Percentiles rank a stretch among this genome's conserved stretches.
Conservation (phyloP, 2,329 filamentous ascomycete genomes). For the Aspergillus sp. region DNA sequence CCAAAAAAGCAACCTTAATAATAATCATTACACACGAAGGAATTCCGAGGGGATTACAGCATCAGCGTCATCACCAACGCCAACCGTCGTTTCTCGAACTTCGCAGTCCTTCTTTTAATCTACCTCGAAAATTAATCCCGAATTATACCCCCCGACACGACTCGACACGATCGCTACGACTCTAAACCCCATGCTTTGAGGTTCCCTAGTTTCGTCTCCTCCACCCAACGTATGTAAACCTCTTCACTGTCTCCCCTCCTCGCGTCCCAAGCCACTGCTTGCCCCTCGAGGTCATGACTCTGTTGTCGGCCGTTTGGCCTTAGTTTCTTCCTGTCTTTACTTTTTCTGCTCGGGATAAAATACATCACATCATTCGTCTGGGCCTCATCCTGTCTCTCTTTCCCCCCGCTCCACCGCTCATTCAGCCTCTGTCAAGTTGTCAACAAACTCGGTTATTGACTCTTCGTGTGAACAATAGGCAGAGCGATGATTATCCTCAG, state of each 20-base stretch:
- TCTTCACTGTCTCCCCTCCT: constrained; percentile 1
- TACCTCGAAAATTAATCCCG: constrained; percentile 7
- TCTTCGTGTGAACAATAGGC: constrained; percentile 30
- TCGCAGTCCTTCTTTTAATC: constrained; percentile 9
- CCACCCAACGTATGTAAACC: constrained; percentile 24
- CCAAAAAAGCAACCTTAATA: constrained; percentile 13
- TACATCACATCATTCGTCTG: constrained; percentile 6
- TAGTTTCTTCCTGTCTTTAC: background rate
- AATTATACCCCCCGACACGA: constrained; percentile 12
- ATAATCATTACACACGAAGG: constrained; percentile 16
- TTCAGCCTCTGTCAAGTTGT: constrained; percentile 1
- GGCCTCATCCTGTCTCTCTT: background rate
- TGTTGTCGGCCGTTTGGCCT: background rate
- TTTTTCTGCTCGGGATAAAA: background rate
- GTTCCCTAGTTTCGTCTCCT: constrained; percentile 18
- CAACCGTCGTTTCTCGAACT: constrained; percentile 7
- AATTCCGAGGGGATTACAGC: background rate
- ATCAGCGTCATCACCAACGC: constrained; percentile 15
- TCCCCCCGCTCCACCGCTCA: constrained; percentile 2
- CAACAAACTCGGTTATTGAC: constrained; percentile 24
- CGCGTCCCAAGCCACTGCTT: background rate
- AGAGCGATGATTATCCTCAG: constrained; percentile 47
- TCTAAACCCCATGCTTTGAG: constrained; percentile 26
- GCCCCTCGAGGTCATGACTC: background rate
- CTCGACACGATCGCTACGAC: constrained; percentile 21